A percentile compares a stretch with the other conserved stretches of the same genome.
Evolutionary conservation across 352 stramenopile species (phyloP).

Genomic region (Phytopythium mirpurense): DNA sequence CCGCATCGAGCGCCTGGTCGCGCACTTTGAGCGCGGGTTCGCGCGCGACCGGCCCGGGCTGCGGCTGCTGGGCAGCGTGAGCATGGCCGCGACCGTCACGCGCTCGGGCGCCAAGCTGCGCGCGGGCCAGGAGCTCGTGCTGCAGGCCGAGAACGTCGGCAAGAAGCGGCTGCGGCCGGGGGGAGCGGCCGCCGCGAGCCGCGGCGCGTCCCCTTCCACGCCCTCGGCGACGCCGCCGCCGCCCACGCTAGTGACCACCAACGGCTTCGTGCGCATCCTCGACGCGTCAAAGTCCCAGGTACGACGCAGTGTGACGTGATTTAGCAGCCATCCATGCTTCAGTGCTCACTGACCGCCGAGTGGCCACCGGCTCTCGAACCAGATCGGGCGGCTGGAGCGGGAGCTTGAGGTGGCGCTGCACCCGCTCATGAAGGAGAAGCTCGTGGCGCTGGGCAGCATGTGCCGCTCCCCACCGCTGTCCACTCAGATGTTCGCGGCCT

Average conservation of each 20-base stretch:
- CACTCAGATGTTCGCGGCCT: constrained; percentile 61
- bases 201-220: not conserved
- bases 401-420: constrained; percentile 58
- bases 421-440: constrained; percentile 51
- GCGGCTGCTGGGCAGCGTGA: constrained; percentile 37
- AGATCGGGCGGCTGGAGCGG: constrained; percentile 58
- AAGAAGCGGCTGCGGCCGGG: constrained; percentile 52
- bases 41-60: constrained; percentile 17
- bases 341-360: not conserved
- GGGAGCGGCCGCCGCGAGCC: not conserved
- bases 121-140: constrained; percentile 38
- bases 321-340: too few relatives aligned
- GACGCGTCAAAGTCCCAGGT: constrained; percentile 34
- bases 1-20: constrained; percentile 11
- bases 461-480: constrained; percentile 40
- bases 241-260: not conserved
- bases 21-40: constrained; percentile 29
- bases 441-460: constrained; percentile 41
- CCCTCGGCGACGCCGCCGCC: not conserved
- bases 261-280: constrained; percentile 52
- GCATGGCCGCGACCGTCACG: constrained; percentile 43
- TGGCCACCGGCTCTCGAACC: not conserved
- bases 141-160: constrained; percentile 66
- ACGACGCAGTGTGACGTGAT: not conserved
- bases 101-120: constrained; percentile 31